Conservation (phyloP, 495 filamentous ascomycete genomes). For the Penicillium mononematosum region DNA sequence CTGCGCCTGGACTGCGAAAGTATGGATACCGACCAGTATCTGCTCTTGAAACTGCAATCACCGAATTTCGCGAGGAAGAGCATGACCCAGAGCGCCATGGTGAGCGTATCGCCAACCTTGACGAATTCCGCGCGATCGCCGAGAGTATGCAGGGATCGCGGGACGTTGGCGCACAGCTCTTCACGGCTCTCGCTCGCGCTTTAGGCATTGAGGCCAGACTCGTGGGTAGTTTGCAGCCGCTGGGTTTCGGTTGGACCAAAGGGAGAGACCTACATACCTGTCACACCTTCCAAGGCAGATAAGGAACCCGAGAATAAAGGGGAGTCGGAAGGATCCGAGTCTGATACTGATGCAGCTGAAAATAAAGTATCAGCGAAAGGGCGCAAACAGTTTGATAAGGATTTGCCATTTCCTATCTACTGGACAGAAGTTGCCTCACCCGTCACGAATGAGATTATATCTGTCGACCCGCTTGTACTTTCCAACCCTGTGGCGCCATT, state of each 20-base stretch:
- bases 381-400: slow-evolving; percentile 53
- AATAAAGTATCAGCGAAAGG: slow-evolving; percentile 5
- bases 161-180: slow-evolving; percentile 86
- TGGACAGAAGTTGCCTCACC: slow-evolving; percentile 90
- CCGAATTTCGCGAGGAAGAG: slow-evolving; percentile 58
- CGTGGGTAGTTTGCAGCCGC: slow-evolving; percentile 79
- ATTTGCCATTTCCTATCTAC: slow-evolving; percentile 81
- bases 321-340: slow-evolving; percentile 18
- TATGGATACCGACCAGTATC: slow-evolving; percentile 76
- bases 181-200: slow-evolving; percentile 82
- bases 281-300: slow-evolving; percentile 49
- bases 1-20: slow-evolving; percentile 80
- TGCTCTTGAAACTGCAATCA: slow-evolving; percentile 63
- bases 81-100: slow-evolving; percentile 65
- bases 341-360: slow-evolving; percentile 12
- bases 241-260: slow-evolving; percentile 94
- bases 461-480: slow-evolving; percentile 73
- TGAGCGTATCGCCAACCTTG: slow-evolving; percentile 64
- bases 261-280: slow-evolving; percentile 54
- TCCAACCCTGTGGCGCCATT: slow-evolving; percentile 64
- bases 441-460: slow-evolving; percentile 69
- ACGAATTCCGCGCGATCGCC: slow-evolving; percentile 67
- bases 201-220: slow-evolving; percentile 77
- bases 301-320: slow-evolving; percentile 16
- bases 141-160: slow-evolving; percentile 75